phyloP scores from a whole-genome alignment of 805 yeast species.

The Candida verbasci region DNA sequence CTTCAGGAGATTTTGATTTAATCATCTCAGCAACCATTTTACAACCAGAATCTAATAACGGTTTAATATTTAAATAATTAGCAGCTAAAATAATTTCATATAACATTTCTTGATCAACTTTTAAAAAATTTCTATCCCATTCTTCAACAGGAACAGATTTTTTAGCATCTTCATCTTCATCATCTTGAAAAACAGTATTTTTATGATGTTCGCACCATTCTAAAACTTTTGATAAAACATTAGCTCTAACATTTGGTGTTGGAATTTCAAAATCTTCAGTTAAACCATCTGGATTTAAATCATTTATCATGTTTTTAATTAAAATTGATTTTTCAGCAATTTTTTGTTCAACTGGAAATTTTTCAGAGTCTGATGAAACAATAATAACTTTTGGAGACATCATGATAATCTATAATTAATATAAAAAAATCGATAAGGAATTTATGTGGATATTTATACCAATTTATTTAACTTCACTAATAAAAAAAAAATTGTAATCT shows the following conservation, averaged over 20 bases:
- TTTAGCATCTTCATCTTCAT: constrained; percentile 77
- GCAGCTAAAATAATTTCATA: constrained; percentile 81
- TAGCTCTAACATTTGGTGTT: constrained; percentile 83
- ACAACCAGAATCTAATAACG: constrained; percentile 73
- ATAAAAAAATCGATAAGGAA: no score
- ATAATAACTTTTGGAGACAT: constrained; percentile 39
- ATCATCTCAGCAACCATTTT: constrained; percentile 83
- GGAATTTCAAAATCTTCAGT: constrained; percentile 78
- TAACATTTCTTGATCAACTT: constrained; percentile 89
- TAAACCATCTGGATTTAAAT: constrained; percentile 55
- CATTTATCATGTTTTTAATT: constrained; percentile 82
- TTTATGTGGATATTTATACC: no score
- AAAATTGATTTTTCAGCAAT: constrained; percentile 85
- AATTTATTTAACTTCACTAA: no score
- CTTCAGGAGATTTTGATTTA: constrained; percentile 75
- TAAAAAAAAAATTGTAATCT: no score
- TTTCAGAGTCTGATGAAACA: constrained; percentile 77
- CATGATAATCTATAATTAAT: no score
- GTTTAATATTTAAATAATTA: constrained; percentile 70
- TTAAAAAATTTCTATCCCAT: constrained; percentile 92
- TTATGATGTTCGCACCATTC: constrained; percentile 97
- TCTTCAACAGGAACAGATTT: constrained; percentile 90
- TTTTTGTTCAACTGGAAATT: constrained; percentile 68
- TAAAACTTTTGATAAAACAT: constrained; percentile 82
- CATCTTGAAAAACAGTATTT: constrained; percentile 69